Conservation (phyloP, 805 yeast genomes). For the Saturnispora bothae region DNA sequence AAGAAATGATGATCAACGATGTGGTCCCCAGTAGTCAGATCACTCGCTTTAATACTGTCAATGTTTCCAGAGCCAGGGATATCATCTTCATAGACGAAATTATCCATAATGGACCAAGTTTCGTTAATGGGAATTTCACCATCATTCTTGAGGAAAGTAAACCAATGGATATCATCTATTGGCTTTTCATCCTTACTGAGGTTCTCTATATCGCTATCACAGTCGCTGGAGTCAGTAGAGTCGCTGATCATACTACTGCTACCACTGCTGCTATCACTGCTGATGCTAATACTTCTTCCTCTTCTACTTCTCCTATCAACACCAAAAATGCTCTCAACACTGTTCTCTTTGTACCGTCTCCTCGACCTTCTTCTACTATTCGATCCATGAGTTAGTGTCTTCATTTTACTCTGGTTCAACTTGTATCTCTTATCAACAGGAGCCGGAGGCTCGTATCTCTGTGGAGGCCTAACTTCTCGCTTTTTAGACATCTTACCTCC, state of each 20-base stretch:
- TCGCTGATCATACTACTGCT: not conserved
- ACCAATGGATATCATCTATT: constrained; percentile 14
- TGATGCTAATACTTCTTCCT: not conserved
- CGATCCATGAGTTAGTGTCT: constrained; percentile 1
- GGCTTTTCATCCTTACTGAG: not conserved
- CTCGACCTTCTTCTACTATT: too few relatives aligned
- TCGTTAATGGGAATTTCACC: constrained; percentile 5
- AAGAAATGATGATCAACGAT: constrained; percentile 22
- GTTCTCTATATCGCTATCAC: not conserved
- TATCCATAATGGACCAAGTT: constrained; percentile 17
- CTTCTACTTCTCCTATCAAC: constrained; percentile 2
- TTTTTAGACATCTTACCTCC: constrained; percentile 16
- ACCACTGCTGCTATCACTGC: not conserved
- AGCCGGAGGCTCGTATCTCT: constrained; percentile 14
- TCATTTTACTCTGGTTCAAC: constrained; percentile 1
- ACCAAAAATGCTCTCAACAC: not conserved
- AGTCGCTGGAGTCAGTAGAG: not conserved
- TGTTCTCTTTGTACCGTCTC: constrained; percentile 3
- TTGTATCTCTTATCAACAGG: constrained; percentile 3
- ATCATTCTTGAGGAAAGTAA: constrained; percentile 15
- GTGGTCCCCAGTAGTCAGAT: not conserved
- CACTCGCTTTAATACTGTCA: constrained; percentile 4
- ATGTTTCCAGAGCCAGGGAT: constrained; percentile 9
- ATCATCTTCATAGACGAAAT: constrained; percentile 11
- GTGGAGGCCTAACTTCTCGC: constrained; percentile 17